phyloP scores from a whole-genome alignment of 2,329 filamentous ascomycete genomes.

The Neonectria magnoliae region DNA sequence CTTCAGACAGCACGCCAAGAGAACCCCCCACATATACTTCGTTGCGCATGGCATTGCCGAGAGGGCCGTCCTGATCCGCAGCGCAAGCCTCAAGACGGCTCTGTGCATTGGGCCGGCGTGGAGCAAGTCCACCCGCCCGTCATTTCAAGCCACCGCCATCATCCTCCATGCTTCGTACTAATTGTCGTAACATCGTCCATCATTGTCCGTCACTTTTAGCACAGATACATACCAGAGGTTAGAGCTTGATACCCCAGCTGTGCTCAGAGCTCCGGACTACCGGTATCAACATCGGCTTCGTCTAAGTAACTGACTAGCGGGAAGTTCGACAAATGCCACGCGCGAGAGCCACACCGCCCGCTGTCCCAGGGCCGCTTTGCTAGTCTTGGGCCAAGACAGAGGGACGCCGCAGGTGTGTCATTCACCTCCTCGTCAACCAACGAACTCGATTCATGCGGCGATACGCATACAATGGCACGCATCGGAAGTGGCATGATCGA shows the following conservation, averaged over 20 bases:
- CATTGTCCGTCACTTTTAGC: background rate
- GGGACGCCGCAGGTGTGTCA: background rate
- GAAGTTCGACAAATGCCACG: background rate
- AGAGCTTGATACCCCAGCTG: background rate
- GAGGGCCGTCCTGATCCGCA: conserved; percentile 2
- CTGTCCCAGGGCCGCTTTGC: background rate
- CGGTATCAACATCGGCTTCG: background rate
- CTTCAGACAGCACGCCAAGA: conserved; percentile 16
- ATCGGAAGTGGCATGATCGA: background rate
- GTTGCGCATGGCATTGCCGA: conserved; percentile 23
- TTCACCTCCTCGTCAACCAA: background rate
- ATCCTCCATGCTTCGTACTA: background rate
- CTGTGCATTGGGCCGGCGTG: background rate
- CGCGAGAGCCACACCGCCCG: background rate
- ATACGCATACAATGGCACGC: background rate
- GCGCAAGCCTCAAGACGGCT: background rate
- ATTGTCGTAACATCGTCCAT: background rate
- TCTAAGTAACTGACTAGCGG: background rate
- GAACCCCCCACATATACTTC: conserved; percentile 24
- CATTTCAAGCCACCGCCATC: background rate
- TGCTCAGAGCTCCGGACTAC: background rate
- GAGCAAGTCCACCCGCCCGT: background rate
- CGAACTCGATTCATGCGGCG: background rate
- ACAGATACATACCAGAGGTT: background rate
- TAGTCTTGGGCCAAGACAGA: background rate